Evolutionary conservation across 306 rosid genomes (phyloP).

Genomic region (Dicorynia guianensis): DNA sequence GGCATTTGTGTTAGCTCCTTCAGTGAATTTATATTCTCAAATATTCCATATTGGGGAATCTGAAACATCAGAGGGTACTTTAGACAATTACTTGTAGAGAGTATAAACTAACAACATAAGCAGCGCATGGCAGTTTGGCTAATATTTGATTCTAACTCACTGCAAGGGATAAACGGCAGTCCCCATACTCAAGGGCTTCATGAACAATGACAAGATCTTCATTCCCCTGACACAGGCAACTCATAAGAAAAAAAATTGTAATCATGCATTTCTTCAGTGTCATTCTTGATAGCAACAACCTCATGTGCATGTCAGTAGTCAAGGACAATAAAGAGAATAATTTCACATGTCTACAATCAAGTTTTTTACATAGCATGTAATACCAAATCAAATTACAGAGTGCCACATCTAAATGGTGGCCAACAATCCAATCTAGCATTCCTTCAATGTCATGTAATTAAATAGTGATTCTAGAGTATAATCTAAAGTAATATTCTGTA

Average conservation of each 20-base stretch:
- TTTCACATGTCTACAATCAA: not conserved
- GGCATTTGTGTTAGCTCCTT: conserved; percentile 85
- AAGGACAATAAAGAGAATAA: not conserved
- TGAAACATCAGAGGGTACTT: conserved; percentile 44
- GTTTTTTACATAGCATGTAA: not conserved
- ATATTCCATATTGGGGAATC: conserved; percentile 92
- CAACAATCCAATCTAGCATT: not conserved
- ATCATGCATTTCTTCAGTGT: not conserved
- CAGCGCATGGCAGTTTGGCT: not conserved
- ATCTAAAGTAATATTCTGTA: conserved; percentile 5
- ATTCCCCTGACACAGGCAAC: conserved; percentile 56
- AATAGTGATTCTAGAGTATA: not conserved
- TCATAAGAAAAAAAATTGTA: conserved; percentile 8
- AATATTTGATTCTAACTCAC: conserved; percentile 57
- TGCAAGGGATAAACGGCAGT: conserved; percentile 82
- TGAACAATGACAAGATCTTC: conserved; percentile 86
- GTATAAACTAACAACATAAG: not conserved
- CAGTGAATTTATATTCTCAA: conserved; percentile 82
- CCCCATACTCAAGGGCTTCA: conserved; percentile 87
- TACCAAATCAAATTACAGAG: not conserved
- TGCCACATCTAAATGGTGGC: not conserved
- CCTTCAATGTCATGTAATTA: not conserved
- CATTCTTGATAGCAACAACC: not conserved
- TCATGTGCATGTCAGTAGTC: not conserved
- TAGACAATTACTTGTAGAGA: not conserved